phyloP scores from a whole-genome alignment of 148 eudicot genomes.

The Rhododendron vialii region DNA sequence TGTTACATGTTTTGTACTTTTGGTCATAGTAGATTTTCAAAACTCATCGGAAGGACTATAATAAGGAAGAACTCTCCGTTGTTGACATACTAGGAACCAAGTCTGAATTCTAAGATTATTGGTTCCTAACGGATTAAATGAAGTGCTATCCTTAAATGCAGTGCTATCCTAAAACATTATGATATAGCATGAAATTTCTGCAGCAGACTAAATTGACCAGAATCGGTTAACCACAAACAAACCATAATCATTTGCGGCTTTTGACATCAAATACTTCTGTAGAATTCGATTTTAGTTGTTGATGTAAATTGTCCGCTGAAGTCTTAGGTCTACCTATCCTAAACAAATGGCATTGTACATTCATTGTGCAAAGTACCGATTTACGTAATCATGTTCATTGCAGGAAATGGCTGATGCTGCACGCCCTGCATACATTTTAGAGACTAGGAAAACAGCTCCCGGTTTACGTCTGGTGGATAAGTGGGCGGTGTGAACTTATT shows the following conservation, averaged over 20 bases:
- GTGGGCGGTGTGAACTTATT: conserved; percentile 79
- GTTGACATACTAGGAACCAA: neutral
- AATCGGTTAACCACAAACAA: neutral
- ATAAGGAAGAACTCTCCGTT: neutral
- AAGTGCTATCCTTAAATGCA: neutral
- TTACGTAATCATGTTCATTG: neutral
- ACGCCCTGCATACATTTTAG: conserved; percentile 71
- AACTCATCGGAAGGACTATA: neutral
- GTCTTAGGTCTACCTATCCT: neutral
- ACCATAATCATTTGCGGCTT: neutral
- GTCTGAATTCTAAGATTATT: neutral
- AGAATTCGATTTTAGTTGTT: no score
- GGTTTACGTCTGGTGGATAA: conserved; percentile 94
- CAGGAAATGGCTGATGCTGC: conserved; percentile 98
- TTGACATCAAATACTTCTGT: neutral
- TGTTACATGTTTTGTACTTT: neutral
- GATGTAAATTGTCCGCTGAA: neutral
- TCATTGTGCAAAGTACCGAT: neutral
- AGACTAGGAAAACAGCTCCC: conserved; percentile 97
- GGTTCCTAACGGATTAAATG: neutral
- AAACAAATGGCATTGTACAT: neutral
- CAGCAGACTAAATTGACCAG: neutral
- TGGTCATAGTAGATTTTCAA: neutral
- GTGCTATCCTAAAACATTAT: neutral
- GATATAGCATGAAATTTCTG: neutral